Percentiles rank a stretch among this genome's conserved stretches.
These are phyloP conservation scores for Grosmannia penicillata DNA, from an alignment of 2,329 filamentous ascomycete species.

Conservation along the genomic window DNA sequence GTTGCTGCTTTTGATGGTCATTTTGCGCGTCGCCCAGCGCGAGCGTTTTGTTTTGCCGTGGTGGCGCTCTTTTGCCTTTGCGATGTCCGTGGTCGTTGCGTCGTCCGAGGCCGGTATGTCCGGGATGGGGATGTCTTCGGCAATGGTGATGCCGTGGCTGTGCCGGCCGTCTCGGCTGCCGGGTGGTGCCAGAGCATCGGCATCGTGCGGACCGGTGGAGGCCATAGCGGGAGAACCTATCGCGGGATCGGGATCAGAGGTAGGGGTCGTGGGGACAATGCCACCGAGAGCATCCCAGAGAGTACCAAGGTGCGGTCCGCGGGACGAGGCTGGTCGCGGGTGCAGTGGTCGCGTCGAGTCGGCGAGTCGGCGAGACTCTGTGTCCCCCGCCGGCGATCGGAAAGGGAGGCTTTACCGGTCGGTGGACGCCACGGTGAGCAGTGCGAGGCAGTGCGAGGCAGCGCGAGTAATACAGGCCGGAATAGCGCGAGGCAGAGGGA, in stretches of 20 bases:
- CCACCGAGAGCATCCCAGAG: neutral
- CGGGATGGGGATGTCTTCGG: constrained; percentile 15
- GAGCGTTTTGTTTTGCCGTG: constrained; percentile 59
- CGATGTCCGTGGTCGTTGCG: too few species aligned
- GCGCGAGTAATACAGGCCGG: neutral
- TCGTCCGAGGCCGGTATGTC: too few species aligned
- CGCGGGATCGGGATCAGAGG: neutral
- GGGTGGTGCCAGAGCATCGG: too few species aligned
- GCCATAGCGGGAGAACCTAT: too few species aligned
- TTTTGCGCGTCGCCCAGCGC: constrained; percentile 91
- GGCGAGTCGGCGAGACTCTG: too few species aligned
- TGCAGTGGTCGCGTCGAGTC: too few species aligned
- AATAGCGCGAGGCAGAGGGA: neutral
- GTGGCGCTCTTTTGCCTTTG: neutral
- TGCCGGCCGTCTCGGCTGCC: neutral
- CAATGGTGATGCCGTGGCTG: constrained; percentile 8
- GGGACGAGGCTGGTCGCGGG: too few species aligned
- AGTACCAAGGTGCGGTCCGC: too few species aligned
- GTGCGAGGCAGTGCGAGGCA: neutral
- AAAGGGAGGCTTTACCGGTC: neutral
- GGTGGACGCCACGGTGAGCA: neutral
- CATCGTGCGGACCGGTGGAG: too few species aligned
- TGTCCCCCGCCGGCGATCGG: constrained; percentile 3
- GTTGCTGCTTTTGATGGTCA: constrained; percentile 57
- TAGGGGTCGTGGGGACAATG: neutral